Percentiles rank a stretch among this genome's conserved stretches.
phyloP scores from a whole-genome alignment of 1,284 basidiomycete species.

The Cryptococcus sp. region DNA sequence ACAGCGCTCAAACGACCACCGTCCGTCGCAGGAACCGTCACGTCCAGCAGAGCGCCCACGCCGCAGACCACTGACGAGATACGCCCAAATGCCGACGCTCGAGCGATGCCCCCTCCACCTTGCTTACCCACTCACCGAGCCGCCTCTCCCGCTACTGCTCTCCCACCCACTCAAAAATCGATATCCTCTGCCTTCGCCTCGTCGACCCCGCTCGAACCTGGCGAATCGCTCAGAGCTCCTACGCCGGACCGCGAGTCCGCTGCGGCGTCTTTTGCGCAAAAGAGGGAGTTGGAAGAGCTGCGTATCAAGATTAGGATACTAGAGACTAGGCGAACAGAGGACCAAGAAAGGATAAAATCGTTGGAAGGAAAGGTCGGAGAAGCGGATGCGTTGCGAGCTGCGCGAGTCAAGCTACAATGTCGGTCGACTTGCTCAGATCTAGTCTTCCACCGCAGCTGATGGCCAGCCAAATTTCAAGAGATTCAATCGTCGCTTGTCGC shows the following conservation, averaged over 20 bases:
- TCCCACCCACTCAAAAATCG: slow-evolving; percentile 6
- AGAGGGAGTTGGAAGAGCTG: slow-evolving; percentile 63
- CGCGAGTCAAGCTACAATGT: slow-evolving; percentile 81
- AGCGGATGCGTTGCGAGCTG: slow-evolving; percentile 74
- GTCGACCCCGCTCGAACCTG: neutral
- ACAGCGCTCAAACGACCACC: slow-evolving; percentile 18
- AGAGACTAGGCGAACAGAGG: slow-evolving; percentile 80
- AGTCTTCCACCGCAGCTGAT: neutral
- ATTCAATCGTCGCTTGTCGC: slow-evolving; percentile 70
- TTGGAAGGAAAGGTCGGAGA: slow-evolving; percentile 79
- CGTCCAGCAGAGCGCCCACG: slow-evolving; percentile 1
- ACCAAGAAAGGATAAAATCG: slow-evolving; percentile 71
- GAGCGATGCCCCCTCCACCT: slow-evolving; percentile 12
- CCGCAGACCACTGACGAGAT: neutral
- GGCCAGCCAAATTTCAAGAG: slow-evolving; percentile 66
- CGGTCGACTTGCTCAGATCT: slow-evolving; percentile 21
- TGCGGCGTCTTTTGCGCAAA: slow-evolving; percentile 23
- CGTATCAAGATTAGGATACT: slow-evolving; percentile 76
- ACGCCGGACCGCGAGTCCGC: slow-evolving; percentile 12
- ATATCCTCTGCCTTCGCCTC: slow-evolving; percentile 13
- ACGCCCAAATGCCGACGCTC: neutral
- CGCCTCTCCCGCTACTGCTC: neutral
- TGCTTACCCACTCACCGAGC: neutral
- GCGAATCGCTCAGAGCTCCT: neutral
- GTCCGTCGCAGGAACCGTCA: slow-evolving; percentile 12